phyloP scores from a whole-genome alignment of 2,329 filamentous ascomycete species.

The Beauveria medogensis region DNA sequence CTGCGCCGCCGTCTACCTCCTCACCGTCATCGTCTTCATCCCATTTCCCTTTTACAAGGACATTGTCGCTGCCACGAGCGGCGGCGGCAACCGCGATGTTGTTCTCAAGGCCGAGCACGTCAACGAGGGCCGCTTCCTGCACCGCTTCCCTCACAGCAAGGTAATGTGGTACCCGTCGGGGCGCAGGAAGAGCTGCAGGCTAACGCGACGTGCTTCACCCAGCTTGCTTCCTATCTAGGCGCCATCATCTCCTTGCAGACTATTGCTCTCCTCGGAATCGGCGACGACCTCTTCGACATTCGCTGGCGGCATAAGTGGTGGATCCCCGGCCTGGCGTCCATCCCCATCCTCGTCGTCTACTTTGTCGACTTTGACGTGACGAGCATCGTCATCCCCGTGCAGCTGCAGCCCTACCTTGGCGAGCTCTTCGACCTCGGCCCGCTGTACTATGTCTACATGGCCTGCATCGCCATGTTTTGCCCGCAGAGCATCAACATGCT shows the following conservation, averaged over 20 bases:
- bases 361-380: constrained; percentile 98
- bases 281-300: constrained; percentile 96
- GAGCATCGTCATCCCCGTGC: constrained; percentile 82
- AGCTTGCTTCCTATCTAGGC: constrained; percentile 92
- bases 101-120: constrained; percentile 66
- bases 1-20: constrained; percentile 84
- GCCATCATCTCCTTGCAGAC: constrained; percentile 88
- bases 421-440: constrained; percentile 74
- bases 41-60: constrained; percentile 98
- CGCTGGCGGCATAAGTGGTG: constrained; percentile 98
- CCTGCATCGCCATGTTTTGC: constrained; percentile 90
- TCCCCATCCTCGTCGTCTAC: constrained; percentile 92
- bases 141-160: constrained; percentile 92
- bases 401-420: constrained; percentile 76
- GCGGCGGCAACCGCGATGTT: constrained; percentile 84
- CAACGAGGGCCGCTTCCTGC: constrained; percentile 75
- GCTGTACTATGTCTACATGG: constrained; percentile 96
- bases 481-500: constrained; percentile 99
- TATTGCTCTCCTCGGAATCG: constrained; percentile 83
- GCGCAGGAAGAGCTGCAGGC: background rate
- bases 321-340: constrained; percentile 87
- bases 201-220: background rate
- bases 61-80: constrained; percentile 89
- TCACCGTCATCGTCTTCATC: constrained; percentile 84
- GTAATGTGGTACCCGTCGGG: constrained; percentile 33